Evolutionary conservation across 2,329 filamentous ascomycete species (phyloP), one percentile per base, ranked within the genome.

Genomic region (Xylaria sp.): DNA sequence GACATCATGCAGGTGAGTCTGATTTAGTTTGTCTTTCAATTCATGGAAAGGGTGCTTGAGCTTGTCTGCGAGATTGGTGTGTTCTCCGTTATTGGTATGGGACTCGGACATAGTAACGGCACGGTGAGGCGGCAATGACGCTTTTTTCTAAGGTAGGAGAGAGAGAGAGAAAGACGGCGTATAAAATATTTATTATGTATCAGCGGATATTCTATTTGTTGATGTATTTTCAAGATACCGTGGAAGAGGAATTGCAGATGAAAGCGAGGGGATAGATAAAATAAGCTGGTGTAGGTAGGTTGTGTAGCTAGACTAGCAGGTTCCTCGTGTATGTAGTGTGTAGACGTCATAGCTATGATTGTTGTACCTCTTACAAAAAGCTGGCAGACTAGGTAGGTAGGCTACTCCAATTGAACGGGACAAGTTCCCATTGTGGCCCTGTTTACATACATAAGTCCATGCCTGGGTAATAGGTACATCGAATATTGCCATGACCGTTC

Each of bases 1-100:
- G 70, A 84, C 81, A 70, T 89, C 86, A 70, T 87, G 83, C 0
- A 90, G 78, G 72, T 85, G 84, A 1, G 83, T 84, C 55, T 85
- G 81, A 55, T 84, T 80, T 3, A 89, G 78, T 75, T 88, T 89
- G 59, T 89, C 86, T 71, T 81, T 83, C 63, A 86, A 70, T 21
- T 81, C 78, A 21, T 79, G 77, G 61, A 86, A 82, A 4, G 83
- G 83, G 36, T 82, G 76, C 77, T 85, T 88, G 34, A 89, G 72
- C 73, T 84, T 86, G 27, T 85, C 81, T 24, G 81, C 73, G 58
- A 85, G 75, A 65, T 79, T 74, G 34, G 77, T 72, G 14, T 77
- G 60, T 19, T 69, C 64, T 45, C 68, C 69, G 59, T 73, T 70
- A 1, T 72, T 34, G 27, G 63, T 50, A 24, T 66, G 47, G 45